A percentile compares a stretch with the other conserved stretches of the same genome.
These are phyloP conservation scores for Ascochyta rabiei DNA, from an alignment of 2,329 filamentous ascomycete species.

Conservation along the genomic window DNA sequence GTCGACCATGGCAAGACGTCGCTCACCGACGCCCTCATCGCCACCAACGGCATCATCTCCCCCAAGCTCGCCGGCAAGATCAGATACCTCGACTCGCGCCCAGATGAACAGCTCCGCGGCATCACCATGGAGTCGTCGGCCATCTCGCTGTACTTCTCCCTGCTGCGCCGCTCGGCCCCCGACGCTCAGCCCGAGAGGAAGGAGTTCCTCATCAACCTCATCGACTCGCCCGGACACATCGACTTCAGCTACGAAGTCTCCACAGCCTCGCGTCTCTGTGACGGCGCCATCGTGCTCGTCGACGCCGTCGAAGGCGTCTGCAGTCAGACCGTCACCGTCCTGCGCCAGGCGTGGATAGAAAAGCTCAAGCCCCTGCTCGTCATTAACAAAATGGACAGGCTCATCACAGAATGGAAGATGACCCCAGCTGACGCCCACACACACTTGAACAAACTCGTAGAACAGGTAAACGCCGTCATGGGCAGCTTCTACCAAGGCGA, in stretches of 20 bases:
- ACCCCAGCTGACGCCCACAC: conserved; percentile 86
- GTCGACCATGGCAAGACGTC: conserved; percentile 99
- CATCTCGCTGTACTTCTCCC: conserved; percentile 94
- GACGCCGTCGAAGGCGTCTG: conserved; percentile 98
- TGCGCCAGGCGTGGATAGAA: conserved; percentile 94
- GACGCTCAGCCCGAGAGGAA: conserved; percentile 73
- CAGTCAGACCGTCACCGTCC: conserved; percentile 96
- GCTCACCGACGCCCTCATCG: conserved; percentile 91
- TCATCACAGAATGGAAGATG: conserved; percentile 94
- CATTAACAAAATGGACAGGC: conserved; percentile 97
- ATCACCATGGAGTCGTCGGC: conserved; percentile 99
- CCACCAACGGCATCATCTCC: conserved; percentile 99
- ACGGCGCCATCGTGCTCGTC: conserved; percentile 91
- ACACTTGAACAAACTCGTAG: conserved; percentile 85
- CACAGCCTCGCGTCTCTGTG: conserved; percentile 90
- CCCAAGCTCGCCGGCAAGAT: conserved; percentile 97
- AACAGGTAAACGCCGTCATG: conserved; percentile 96
- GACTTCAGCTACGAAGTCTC: conserved; percentile 99
- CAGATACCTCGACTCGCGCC: conserved; percentile 92
- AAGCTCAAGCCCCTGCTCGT: conserved; percentile 93
- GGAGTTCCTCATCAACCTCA: conserved; percentile 95
- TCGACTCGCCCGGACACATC: conserved; percentile 97
- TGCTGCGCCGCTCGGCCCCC: conserved; percentile 75
- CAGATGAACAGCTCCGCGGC: conserved; percentile 92
- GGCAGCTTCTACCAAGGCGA: conserved; percentile 98